Conservation (phyloP, 345 rosid species). For the Hirschfeldia incana region DNA sequence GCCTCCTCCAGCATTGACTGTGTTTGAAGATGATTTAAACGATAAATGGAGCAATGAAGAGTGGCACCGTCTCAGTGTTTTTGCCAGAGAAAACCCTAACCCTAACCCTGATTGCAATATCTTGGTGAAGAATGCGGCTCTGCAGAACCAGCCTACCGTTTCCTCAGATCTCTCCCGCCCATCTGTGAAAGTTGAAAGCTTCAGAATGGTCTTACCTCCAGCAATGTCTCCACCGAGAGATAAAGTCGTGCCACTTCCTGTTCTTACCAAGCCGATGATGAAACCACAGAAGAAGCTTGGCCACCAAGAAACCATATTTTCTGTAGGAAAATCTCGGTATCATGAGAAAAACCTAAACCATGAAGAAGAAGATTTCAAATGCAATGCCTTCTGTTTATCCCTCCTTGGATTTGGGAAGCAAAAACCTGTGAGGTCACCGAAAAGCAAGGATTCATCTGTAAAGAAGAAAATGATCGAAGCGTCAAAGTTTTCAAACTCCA, state of each 20-base stretch:
- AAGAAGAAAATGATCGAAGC: constrained; percentile 36
- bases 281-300: constrained; percentile 49
- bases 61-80: constrained; percentile 25
- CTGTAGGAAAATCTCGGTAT: constrained; percentile 12
- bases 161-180: constrained; percentile 17
- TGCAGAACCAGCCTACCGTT: neutral
- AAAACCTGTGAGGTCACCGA: constrained; percentile 49
- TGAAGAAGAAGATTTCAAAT: constrained; percentile 53
- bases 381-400: constrained; percentile 71
- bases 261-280: constrained; percentile 34
- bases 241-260: constrained; percentile 38
- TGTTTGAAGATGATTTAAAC: constrained; percentile 26
- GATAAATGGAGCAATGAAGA: constrained; percentile 19
- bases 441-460: constrained; percentile 26
- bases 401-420: constrained; percentile 69
- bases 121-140: constrained; percentile 19
- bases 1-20: constrained; percentile 36
- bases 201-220: constrained; percentile 53
- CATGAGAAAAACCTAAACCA: constrained; percentile 14
- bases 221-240: constrained; percentile 36
- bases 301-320: constrained; percentile 26
- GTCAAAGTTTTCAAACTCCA: constrained; percentile 31
- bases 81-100: constrained; percentile 28
- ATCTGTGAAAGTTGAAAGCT: constrained; percentile 45
- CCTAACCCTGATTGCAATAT: neutral